Conservation (phyloP, 805 yeast genomes). For the Schizosaccharomyces cryophilus region DNA sequence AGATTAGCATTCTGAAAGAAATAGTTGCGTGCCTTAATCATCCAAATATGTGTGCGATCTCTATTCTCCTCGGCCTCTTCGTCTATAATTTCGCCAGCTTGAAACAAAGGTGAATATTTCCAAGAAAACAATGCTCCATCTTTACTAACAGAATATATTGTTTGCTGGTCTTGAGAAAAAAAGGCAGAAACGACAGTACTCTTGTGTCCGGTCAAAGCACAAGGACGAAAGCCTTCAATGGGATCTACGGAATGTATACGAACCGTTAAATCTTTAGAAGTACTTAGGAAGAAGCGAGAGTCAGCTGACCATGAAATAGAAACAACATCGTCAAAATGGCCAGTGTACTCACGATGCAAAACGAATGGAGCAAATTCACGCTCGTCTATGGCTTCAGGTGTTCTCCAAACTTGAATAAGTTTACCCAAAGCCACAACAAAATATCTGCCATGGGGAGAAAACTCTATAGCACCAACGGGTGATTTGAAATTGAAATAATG, state of each 20-base stretch:
- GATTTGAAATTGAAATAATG: conserved; percentile 89
- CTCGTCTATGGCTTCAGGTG: conserved; percentile 59
- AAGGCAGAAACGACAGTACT: conserved; percentile 74
- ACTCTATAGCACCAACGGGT: conserved; percentile 43
- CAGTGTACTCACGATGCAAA: conserved; percentile 70
- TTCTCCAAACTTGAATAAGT: conserved; percentile 77
- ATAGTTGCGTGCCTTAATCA: conserved; percentile 52
- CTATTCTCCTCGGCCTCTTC: conserved; percentile 19
- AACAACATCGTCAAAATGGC: conserved; percentile 65
- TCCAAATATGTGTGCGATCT: conserved; percentile 26
- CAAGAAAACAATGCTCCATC: conserved; percentile 88
- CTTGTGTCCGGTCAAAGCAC: conserved; percentile 76
- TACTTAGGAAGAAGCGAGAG: conserved; percentile 62
- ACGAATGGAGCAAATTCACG: conserved; percentile 91
- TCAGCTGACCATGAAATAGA: conserved; percentile 76
- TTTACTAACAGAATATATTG: conserved; percentile 70
- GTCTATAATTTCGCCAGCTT: conserved; percentile 23
- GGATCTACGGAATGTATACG: conserved; percentile 55
- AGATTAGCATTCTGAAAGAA: conserved; percentile 49
- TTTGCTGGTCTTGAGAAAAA: conserved; percentile 68
- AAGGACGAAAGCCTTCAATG: conserved; percentile 49
- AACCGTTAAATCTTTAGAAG: conserved; percentile 77
- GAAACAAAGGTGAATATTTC: conserved; percentile 44
- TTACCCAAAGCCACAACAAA: conserved; percentile 72
- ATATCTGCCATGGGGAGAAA: conserved; percentile 67